phyloP scores from a whole-genome alignment of 2,329 filamentous ascomycete species.

The Calonectria honghensis region DNA sequence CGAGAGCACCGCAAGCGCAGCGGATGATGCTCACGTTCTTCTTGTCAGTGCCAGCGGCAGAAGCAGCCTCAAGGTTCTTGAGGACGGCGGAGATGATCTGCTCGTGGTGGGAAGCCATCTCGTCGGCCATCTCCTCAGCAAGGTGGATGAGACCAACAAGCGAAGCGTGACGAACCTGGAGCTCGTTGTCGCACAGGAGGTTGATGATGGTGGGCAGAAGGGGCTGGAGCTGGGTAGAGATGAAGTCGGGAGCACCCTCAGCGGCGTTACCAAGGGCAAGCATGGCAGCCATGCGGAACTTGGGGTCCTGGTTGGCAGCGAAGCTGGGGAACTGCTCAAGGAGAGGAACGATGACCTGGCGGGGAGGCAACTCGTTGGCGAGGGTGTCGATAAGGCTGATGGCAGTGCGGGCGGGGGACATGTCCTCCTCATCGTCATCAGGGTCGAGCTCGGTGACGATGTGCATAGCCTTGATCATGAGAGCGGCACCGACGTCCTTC shows the following conservation, averaged over 20 bases:
- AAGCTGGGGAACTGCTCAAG: slow-evolving; percentile 90
- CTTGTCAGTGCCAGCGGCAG: slow-evolving; percentile 80
- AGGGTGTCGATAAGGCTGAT: slow-evolving; percentile 92
- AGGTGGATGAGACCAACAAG: slow-evolving; percentile 91
- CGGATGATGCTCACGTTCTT: slow-evolving; percentile 91
- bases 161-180: slow-evolving; percentile 89
- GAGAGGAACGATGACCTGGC: slow-evolving; percentile 94
- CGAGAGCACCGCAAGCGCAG: slow-evolving; percentile 91
- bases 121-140: slow-evolving; percentile 94
- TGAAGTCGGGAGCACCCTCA: slow-evolving; percentile 97
- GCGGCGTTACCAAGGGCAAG: slow-evolving; percentile 94
- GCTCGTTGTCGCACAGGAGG: slow-evolving; percentile 88
- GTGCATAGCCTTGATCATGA: slow-evolving; percentile 91
- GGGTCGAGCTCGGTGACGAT: slow-evolving; percentile 93
- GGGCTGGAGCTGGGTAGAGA: slow-evolving; percentile 91
- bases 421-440: slow-evolving; percentile 84
- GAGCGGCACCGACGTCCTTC: slow-evolving; percentile 86
- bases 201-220: slow-evolving; percentile 90
- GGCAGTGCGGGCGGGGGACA: slow-evolving; percentile 87
- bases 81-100: slow-evolving; percentile 88
- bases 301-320: slow-evolving; percentile 82
- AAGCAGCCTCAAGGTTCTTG: slow-evolving; percentile 90
- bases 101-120: slow-evolving; percentile 89
- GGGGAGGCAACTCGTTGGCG: slow-evolving; percentile 90
- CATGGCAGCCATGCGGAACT: slow-evolving; percentile 92